These are phyloP conservation scores for Fusarium sacchari DNA, from an alignment of 2,329 filamentous ascomycete species.

Conservation along the genomic window DNA sequence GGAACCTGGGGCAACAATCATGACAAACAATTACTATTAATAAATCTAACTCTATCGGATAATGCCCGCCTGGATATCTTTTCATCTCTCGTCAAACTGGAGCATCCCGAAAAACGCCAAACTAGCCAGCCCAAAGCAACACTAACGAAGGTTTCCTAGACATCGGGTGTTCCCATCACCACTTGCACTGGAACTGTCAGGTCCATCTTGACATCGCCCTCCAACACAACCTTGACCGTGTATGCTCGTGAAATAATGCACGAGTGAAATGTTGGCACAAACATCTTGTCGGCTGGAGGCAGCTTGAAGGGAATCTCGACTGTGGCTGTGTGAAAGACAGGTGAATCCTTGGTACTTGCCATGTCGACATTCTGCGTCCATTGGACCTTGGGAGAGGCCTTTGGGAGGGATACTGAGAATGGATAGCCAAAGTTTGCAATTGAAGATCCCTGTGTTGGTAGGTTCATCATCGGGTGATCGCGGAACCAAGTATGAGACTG, in stretches of 20 bases:
- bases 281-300: conserved; percentile 26
- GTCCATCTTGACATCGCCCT: conserved; percentile 35
- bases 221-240: conserved; percentile 19
- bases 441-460: conserved; percentile 30
- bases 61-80: conserved; percentile 31
- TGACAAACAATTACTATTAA: conserved; percentile 27
- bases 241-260: conserved; percentile 29
- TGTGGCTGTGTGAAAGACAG: conserved; percentile 32
- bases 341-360: conserved; percentile 8
- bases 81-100: conserved; percentile 16
- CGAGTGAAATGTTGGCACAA: conserved; percentile 29
- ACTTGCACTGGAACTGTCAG: conserved; percentile 27
- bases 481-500: conserved; percentile 39
- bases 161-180: conserved; percentile 24
- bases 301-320: conserved; percentile 25
- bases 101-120: not conserved
- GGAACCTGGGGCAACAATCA: not conserved
- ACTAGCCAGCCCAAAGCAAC: not conserved
- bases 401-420: conserved; percentile 11
- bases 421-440: conserved; percentile 28
- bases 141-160: not conserved
- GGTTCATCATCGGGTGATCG: conserved; percentile 20
- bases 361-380: conserved; percentile 35
- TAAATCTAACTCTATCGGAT: conserved; percentile 13
- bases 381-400: not conserved